Base-by-base conservation (phyloP, 202 grass and related monocot genomes). In the Zizania palustris region DNA sequence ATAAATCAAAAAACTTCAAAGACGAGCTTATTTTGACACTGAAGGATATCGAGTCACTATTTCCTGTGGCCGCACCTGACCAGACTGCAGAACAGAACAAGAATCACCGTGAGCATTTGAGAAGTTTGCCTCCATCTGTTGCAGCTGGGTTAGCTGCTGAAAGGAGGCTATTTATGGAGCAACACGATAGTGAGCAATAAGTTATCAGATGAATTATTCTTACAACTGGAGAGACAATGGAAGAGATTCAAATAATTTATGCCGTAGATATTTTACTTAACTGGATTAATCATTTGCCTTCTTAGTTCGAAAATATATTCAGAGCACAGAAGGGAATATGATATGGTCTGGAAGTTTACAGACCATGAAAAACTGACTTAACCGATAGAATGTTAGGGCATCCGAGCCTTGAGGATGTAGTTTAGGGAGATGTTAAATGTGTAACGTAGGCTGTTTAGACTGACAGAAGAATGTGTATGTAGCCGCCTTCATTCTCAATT, bases 111-210 rank as follows among this genome's bases (percentile, higher is more conserved):
- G 80, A 69, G 72, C 86, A 87, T 40, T 79, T 98, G 57, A 81
- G 91, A 63, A 76, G 86, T 88, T 85, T 92, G 39, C 80, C 89
- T 19, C 89, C 95, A 44, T 85, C 85, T 44, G 89, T 94, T 75
- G 95, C 95, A 48, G 91, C 95, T 53, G 87, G 95, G 40, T 59
- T 93, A 36, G 95, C 95, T 72, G 95, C 95, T 85, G 85, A 98
- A 87, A 83, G 81, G 85, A 93, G 91, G 88, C 60, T 72, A 51
- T 4, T 75, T 38, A 84, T 90, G 77, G 79, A 63, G 33, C 67
- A 63, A 70, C 63, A 79, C 79, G 79, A 53, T 44, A 49, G 62
- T n/a, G 44, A 43, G 20, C 60, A 80, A 43, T 68, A 79, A 62
- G 44, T 61, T 76, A 28, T 14, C 14, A 14, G 43, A 41, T 59